Conservation (phyloP, 2,329 filamentous ascomycete genomes). For the Exserohilum turcica region DNA sequence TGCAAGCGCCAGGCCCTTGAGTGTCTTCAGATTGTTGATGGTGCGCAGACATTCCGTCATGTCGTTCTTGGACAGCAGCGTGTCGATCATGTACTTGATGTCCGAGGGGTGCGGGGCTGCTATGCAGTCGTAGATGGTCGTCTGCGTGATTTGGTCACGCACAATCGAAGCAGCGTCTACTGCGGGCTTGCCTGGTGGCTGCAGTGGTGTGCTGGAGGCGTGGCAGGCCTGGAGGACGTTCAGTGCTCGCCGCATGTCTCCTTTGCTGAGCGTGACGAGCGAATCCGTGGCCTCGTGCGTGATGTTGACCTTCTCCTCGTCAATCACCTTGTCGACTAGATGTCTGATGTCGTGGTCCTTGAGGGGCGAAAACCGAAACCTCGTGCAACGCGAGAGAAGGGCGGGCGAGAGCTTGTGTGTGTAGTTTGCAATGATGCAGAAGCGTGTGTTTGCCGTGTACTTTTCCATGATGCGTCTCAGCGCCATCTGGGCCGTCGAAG, state of each 20-base stretch:
- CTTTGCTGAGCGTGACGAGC: conserved; percentile 84
- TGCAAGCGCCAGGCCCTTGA: conserved; percentile 85
- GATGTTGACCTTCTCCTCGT: conserved; percentile 85
- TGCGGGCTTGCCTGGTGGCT: conserved; percentile 54
- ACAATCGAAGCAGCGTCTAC: conserved; percentile 64
- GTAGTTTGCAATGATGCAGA: conserved; percentile 99
- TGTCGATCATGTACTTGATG: conserved; percentile 81
- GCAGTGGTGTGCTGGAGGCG: conserved; percentile 75
- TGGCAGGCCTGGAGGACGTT: conserved; percentile 98
- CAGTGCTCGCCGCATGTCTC: conserved; percentile 92
- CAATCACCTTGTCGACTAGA: conserved; percentile 86
- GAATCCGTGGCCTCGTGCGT: conserved; percentile 79
- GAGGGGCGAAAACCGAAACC: conserved; percentile 92
- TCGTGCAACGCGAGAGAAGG: conserved; percentile 87
- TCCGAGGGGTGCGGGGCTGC: conserved; percentile 91
- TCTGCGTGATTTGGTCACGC: conserved; percentile 86
- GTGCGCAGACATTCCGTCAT: conserved; percentile 88
- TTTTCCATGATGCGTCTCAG: conserved; percentile 97
- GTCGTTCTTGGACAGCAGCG: conserved; percentile 81
- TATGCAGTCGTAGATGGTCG: conserved; percentile 95
- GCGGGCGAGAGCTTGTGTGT: conserved; percentile 96
- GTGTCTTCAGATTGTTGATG: conserved; percentile 83
- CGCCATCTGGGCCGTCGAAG: conserved; percentile 97
- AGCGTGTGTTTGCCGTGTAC: conserved; percentile 96
- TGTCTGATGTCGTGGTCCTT: conserved; percentile 85